Evolutionary conservation across 1,284 basidiomycete genomes (phyloP).

Genomic region (Chondrostereum purpureum): DNA sequence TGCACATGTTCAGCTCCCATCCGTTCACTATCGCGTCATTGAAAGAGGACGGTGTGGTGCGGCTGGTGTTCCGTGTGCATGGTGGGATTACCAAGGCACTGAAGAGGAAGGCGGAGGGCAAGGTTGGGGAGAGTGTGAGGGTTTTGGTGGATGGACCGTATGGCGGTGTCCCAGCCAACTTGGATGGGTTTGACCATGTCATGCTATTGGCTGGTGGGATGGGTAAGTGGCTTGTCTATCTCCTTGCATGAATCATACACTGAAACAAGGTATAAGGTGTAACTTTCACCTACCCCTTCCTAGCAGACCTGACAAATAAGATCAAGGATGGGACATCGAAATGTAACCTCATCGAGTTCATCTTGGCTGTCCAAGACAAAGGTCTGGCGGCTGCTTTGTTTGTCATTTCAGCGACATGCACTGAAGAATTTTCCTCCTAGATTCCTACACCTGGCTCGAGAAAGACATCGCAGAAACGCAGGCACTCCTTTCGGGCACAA

Average conservation of each 20-base stretch:
- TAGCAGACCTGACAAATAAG: constrained; percentile 20
- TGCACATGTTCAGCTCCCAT: constrained; percentile 26
- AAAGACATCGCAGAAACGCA: constrained; percentile 10
- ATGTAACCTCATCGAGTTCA: constrained; percentile 18
- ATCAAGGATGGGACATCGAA: constrained; percentile 11
- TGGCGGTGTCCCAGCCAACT: constrained; percentile 25
- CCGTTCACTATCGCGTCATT: constrained; percentile 34
- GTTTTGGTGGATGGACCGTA: constrained; percentile 37
- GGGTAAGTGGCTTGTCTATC: constrained; percentile 18
- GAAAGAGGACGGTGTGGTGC: constrained; percentile 16
- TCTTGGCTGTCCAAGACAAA: constrained; percentile 19
- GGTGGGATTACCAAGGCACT: constrained; percentile 26
- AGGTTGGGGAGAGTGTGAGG: constrained; percentile 13
- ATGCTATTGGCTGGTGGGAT: constrained; percentile 31
- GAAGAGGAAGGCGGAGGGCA: constrained; percentile 13
- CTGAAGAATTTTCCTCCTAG: constrained; percentile 12
- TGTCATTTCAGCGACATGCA: neutral
- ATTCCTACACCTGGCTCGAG: constrained; percentile 20
- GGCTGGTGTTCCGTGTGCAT: constrained; percentile 22
- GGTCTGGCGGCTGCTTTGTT: constrained; percentile 14
- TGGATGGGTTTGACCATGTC: constrained; percentile 25
- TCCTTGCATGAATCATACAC: no score
- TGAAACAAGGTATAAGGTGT: constrained; percentile 16
- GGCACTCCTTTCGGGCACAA: neutral
- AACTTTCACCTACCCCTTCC: constrained; percentile 23